Evolutionary conservation across 768 basidiomycete genomes (phyloP).

Genomic region (Rhizopogon vulgaris): DNA sequence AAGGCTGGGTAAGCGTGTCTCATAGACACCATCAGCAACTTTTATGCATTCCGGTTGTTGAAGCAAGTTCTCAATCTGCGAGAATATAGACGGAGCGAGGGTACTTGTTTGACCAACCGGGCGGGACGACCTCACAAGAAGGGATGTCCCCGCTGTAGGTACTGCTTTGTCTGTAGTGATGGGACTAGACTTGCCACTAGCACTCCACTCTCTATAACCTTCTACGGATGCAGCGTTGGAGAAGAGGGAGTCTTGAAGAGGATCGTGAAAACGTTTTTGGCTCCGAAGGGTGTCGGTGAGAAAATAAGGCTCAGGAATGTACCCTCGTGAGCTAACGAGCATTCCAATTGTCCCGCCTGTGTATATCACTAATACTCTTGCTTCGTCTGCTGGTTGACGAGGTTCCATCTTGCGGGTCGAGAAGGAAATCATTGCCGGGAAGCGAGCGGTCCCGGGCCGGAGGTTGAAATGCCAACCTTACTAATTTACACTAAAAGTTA

Average conservation of each 20-base stretch:
- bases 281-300: conserved; percentile 77
- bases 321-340: conserved; percentile 71
- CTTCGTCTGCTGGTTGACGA: conserved; percentile 52
- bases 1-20: conserved; percentile 67
- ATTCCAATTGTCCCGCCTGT: conserved; percentile 90
- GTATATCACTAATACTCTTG: conserved; percentile 81
- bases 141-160: conserved; percentile 11
- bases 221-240: conserved; percentile 75
- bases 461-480: too few species aligned
- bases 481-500: too few species aligned
- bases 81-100: conserved; percentile 23
- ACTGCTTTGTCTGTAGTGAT: conserved; percentile 9
- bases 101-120: conserved; percentile 48
- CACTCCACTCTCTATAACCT: conserved; percentile 74
- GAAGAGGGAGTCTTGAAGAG: conserved; percentile 78
- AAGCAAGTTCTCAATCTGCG: conserved; percentile 5
- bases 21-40: conserved; percentile 60
- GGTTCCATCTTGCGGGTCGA: conserved; percentile 37
- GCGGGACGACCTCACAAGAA: conserved; percentile 63
- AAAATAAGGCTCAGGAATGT: conserved; percentile 83
- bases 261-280: conserved; percentile 90
- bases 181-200: conserved; percentile 53
- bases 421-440: too few species aligned
- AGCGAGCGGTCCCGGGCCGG: too few species aligned
- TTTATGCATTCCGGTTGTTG: conserved; percentile 35